A percentile compares a stretch with the other conserved stretches of the same genome.
phyloP scores from a whole-genome alignment of 495 filamentous ascomycete species.

The Lophium mytilinum region DNA sequence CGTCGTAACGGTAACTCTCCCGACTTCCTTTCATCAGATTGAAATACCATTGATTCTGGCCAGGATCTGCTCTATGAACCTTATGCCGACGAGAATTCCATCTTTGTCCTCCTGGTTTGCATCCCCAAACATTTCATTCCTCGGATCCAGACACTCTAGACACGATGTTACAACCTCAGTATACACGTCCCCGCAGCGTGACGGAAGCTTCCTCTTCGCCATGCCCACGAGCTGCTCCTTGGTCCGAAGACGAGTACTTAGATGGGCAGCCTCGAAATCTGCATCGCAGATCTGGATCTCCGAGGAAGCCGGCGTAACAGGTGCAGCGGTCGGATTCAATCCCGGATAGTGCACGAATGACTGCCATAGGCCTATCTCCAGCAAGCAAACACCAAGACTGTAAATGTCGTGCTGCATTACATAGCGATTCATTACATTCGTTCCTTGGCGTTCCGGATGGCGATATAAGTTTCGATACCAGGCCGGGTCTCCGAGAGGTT shows the following conservation, averaged over 20 bases:
- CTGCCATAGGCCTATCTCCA: conserved; percentile 55
- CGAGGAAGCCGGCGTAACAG: neutral
- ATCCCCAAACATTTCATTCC: conserved; percentile 41
- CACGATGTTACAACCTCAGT: conserved; percentile 42
- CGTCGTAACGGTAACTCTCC: too few species aligned
- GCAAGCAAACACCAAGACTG: conserved; percentile 52
- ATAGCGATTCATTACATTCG: conserved; percentile 35
- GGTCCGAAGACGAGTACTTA: conserved; percentile 9
- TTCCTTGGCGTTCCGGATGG: conserved; percentile 47
- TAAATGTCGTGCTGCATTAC: conserved; percentile 60
- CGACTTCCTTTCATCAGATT: too few species aligned
- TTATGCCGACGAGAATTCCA: conserved; percentile 22
- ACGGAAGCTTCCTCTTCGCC: conserved; percentile 37
- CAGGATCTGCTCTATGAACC: neutral
- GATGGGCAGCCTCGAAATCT: conserved; percentile 5
- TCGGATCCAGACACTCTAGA: conserved; percentile 47
- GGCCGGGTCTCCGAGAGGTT: conserved; percentile 32
- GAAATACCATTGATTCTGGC: neutral
- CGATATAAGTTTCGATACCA: conserved; percentile 49
- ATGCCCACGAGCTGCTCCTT: conserved; percentile 38
- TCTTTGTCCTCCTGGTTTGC: conserved; percentile 41
- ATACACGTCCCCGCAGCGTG: conserved; percentile 44
- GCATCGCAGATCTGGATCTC: neutral
- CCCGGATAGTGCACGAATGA: conserved; percentile 36
- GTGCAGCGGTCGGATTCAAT: neutral